Percentiles rank a stretch among this genome's conserved stretches.
phyloP scores from a whole-genome alignment of 495 filamentous ascomycete species.

The Letharia columbiana region DNA sequence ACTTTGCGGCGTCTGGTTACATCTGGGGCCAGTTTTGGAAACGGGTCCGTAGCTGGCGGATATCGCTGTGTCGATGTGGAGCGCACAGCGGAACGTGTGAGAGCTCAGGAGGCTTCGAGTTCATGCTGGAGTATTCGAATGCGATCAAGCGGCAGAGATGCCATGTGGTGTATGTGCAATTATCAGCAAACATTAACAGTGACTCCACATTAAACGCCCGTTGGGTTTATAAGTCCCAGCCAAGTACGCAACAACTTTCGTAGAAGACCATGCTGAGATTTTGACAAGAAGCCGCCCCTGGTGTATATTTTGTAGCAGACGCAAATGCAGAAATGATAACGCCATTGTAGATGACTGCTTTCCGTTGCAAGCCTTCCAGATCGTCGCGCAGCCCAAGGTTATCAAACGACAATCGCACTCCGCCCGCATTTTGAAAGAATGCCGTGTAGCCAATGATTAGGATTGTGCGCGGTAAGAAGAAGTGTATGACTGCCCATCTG shows the following conservation, averaged over 20 bases:
- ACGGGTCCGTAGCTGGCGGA: neutral
- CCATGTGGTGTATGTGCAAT: neutral
- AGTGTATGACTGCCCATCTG: slow-evolving; percentile 4
- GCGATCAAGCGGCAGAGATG: neutral
- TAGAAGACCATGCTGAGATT: neutral
- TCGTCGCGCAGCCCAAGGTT: neutral
- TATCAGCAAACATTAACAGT: slow-evolving; percentile 1
- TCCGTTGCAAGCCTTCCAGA: neutral
- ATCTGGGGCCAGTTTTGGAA: neutral
- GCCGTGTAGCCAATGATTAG: neutral
- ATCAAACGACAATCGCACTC: neutral
- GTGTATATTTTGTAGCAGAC: slow-evolving; percentile 2
- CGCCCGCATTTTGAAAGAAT: neutral
- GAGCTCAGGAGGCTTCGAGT: neutral
- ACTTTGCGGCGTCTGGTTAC: neutral
- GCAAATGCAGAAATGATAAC: neutral
- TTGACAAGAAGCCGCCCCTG: slow-evolving; percentile 8
- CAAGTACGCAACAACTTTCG: neutral
- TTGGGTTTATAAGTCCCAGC: neutral
- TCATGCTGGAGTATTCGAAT: neutral
- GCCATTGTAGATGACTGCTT: neutral
- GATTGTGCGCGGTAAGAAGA: slow-evolving; percentile 13
- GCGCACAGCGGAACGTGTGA: neutral
- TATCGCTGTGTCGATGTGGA: neutral
- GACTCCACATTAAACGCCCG: neutral